phyloP scores from a whole-genome alignment of 805 yeast genomes.

The Ogataea sp. region DNA sequence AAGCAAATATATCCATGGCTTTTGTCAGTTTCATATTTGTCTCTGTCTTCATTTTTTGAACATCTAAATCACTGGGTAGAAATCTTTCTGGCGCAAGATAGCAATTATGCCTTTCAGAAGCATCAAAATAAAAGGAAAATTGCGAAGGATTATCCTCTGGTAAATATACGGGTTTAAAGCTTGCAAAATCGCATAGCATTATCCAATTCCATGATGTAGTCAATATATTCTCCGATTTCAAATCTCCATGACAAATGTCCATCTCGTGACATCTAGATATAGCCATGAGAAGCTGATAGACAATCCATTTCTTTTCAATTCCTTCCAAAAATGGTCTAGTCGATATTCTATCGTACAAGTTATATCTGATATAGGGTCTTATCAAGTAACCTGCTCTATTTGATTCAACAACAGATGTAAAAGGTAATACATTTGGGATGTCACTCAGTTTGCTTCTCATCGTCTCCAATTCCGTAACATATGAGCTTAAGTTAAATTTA shows the following conservation, averaged over 20 bases:
- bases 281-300: conserved; percentile 68
- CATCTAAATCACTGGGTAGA: conserved; percentile 21
- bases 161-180: conserved; percentile 72
- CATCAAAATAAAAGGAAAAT: conserved; percentile 87
- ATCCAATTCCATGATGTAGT: conserved; percentile 89
- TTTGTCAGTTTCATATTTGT: conserved; percentile 32
- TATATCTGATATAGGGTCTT: conserved; percentile 71
- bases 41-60: conserved; percentile 2
- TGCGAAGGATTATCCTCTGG: conserved; percentile 94
- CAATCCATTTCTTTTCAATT: conserved; percentile 77
- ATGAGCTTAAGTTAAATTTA: conserved; percentile 11
- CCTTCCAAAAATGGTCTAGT: conserved; percentile 80
- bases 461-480: conserved; percentile 22
- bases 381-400: conserved; percentile 88
- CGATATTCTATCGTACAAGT: conserved; percentile 79
- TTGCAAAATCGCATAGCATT: conserved; percentile 73
- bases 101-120: conserved; percentile 78
- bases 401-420: conserved; percentile 69
- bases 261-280: conserved; percentile 55
- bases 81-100: conserved; percentile 95
- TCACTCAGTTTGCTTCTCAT: conserved; percentile 34
- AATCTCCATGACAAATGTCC: conserved; percentile 76
- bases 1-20: conserved; percentile 74
- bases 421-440: conserved; percentile 61
- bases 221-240: conserved; percentile 82